Evolutionary conservation across 805 yeast genomes (phyloP).

Genomic region (Diddensiella santjacobensis): DNA sequence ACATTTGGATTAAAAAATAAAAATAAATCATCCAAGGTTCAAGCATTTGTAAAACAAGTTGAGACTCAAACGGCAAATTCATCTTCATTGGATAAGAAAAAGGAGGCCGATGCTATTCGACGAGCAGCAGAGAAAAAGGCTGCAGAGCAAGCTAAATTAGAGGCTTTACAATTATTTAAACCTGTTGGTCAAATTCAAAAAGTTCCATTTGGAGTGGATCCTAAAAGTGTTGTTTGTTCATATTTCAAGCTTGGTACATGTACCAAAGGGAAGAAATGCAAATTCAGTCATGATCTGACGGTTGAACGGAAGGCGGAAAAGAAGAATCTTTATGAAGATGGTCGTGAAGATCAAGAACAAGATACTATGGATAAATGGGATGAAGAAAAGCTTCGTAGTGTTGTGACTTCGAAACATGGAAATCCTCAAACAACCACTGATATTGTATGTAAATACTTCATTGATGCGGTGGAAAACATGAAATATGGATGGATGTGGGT

Average conservation of each 20-base stretch:
- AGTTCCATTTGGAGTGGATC: slow-evolving; percentile 96
- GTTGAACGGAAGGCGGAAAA: slow-evolving; percentile 85
- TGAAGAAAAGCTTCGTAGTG: slow-evolving; percentile 86
- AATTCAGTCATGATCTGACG: slow-evolving; percentile 84
- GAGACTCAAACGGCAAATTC: slow-evolving; percentile 56
- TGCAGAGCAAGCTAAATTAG: slow-evolving; percentile 82
- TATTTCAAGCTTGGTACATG: slow-evolving; percentile 84
- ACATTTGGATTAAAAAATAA: slow-evolving; percentile 95
- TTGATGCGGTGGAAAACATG: slow-evolving; percentile 95
- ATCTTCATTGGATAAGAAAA: slow-evolving; percentile 52
- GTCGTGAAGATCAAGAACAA: slow-evolving; percentile 60
- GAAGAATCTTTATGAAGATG: slow-evolving; percentile 90
- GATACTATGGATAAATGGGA: slow-evolving; percentile 98
- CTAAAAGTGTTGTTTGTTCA: slow-evolving; percentile 87
- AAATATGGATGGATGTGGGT: slow-evolving; percentile 99
- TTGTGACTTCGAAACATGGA: slow-evolving; percentile 88
- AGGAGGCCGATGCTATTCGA: slow-evolving; percentile 69
- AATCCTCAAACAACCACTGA: slow-evolving; percentile 93
- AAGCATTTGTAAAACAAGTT: slow-evolving; percentile 63
- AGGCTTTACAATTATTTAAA: slow-evolving; percentile 75
- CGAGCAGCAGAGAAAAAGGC: slow-evolving; percentile 80
- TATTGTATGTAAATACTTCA: slow-evolving; percentile 87
- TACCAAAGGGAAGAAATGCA: slow-evolving; percentile 64
- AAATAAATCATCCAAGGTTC: slow-evolving; percentile 90
- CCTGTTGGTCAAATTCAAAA: slow-evolving; percentile 67